phyloP scores from a whole-genome alignment of 805 yeast species.

The Pichia thaimueangensis region DNA sequence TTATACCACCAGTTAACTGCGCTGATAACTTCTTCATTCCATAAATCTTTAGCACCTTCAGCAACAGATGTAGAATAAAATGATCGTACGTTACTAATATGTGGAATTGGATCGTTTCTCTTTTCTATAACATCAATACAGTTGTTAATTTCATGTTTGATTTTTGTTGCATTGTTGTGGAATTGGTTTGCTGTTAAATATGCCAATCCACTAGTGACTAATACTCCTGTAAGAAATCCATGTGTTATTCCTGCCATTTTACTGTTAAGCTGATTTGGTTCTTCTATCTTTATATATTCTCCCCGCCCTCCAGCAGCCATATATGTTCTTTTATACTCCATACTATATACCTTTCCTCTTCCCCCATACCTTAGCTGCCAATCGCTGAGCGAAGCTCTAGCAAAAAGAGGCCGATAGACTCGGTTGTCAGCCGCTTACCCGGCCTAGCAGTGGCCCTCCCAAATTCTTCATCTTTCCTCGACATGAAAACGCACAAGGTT shows the following conservation, averaged over 20 bases:
- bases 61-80: slow-evolving; percentile 41
- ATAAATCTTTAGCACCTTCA: slow-evolving; percentile 68
- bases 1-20: slow-evolving; percentile 58
- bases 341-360: no score
- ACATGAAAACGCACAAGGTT: background rate
- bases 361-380: no score
- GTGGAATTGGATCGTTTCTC: slow-evolving; percentile 44
- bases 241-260: slow-evolving; percentile 43
- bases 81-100: slow-evolving; percentile 36
- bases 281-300: no score
- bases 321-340: no score
- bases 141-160: slow-evolving; percentile 41
- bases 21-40: slow-evolving; percentile 68
- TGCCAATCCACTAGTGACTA: slow-evolving; percentile 56
- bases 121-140: slow-evolving; percentile 47
- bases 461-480: background rate
- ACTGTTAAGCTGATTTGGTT: no score
- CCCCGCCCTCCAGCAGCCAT: background rate
- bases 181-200: slow-evolving; percentile 57
- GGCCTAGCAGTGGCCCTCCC: background rate
- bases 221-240: slow-evolving; percentile 55
- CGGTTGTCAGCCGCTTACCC: background rate
- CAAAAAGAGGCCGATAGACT: no score
- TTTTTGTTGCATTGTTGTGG: slow-evolving; percentile 38
- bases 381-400: no score